phyloP scores from a whole-genome alignment of 2,329 filamentous ascomycete species.

The Claviceps africana region DNA sequence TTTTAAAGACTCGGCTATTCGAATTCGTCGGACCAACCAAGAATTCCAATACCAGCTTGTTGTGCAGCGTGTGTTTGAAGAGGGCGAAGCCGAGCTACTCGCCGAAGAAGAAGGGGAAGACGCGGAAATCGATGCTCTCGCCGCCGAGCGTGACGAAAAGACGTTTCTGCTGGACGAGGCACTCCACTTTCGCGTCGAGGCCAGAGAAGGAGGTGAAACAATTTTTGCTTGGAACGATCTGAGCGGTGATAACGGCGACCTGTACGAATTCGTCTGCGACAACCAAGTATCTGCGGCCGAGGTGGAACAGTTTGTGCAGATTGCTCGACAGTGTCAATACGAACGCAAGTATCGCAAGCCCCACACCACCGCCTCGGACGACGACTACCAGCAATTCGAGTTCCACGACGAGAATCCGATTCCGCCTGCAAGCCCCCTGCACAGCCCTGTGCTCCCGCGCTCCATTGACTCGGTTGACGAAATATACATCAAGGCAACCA shows the following conservation, averaged over 20 bases:
- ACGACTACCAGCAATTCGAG: constrained; percentile 69
- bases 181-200: constrained; percentile 74
- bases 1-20: constrained; percentile 90
- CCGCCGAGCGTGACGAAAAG: constrained; percentile 85
- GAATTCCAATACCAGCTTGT: constrained; percentile 97
- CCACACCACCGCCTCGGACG: constrained; percentile 64
- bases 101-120: constrained; percentile 83
- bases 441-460: constrained; percentile 40
- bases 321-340: constrained; percentile 89
- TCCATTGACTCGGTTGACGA: constrained; percentile 44
- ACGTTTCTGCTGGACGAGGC: constrained; percentile 89
- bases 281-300: constrained; percentile 52
- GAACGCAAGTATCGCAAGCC: constrained; percentile 83
- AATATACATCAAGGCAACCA: constrained; percentile 40
- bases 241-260: constrained; percentile 81
- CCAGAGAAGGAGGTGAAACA: constrained; percentile 65
- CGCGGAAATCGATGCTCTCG: constrained; percentile 58
- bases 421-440: constrained; percentile 47
- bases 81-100: constrained; percentile 84
- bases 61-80: constrained; percentile 89
- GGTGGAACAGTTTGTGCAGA: constrained; percentile 65
- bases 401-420: constrained; percentile 55
- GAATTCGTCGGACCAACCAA: constrained; percentile 82
- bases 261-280: constrained; percentile 98
- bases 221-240: constrained; percentile 91